These are phyloP conservation scores for Mucor plumbeus DNA, from an alignment of 371 early-diverging fungal species.

Conservation along the genomic window DNA sequence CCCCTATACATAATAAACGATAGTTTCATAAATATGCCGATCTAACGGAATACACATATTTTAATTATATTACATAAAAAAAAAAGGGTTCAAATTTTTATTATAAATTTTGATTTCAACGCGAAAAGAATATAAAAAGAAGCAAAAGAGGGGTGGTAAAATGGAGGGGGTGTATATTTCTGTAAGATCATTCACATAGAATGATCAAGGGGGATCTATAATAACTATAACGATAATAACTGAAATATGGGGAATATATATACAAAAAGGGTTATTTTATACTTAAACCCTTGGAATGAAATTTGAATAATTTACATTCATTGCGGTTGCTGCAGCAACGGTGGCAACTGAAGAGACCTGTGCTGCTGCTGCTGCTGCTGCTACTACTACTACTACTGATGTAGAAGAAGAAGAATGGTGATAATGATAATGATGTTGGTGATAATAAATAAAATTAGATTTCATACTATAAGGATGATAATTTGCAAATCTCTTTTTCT, in stretches of 20 bases:
- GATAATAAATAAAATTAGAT: background rate
- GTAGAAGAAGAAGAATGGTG: background rate
- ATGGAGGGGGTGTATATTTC: background rate
- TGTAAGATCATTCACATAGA: background rate
- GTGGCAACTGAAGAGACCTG: constrained; percentile 25
- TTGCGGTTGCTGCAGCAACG: constrained; percentile 26
- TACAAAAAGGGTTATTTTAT: background rate
- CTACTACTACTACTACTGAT: background rate
- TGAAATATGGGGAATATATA: background rate
- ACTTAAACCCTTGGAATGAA: constrained; percentile 28
- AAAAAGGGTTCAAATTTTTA: constrained; percentile 11
- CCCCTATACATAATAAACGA: background rate
- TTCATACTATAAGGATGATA: constrained; percentile 2
- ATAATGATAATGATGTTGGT: background rate
- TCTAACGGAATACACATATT: background rate
- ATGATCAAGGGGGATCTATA: constrained; percentile 4
- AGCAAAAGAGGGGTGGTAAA: background rate
- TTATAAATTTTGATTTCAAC: constrained; percentile 17
- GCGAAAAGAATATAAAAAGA: constrained; percentile 5
- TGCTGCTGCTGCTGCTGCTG: background rate
- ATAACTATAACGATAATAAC: background rate
- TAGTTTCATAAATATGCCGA: constrained; percentile 9
- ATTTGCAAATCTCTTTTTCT: constrained; percentile 4
- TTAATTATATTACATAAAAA: background rate
- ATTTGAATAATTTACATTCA: constrained; percentile 34